Conservation (phyloP, 495 filamentous ascomycete species). For the Neurospora africana region DNA sequence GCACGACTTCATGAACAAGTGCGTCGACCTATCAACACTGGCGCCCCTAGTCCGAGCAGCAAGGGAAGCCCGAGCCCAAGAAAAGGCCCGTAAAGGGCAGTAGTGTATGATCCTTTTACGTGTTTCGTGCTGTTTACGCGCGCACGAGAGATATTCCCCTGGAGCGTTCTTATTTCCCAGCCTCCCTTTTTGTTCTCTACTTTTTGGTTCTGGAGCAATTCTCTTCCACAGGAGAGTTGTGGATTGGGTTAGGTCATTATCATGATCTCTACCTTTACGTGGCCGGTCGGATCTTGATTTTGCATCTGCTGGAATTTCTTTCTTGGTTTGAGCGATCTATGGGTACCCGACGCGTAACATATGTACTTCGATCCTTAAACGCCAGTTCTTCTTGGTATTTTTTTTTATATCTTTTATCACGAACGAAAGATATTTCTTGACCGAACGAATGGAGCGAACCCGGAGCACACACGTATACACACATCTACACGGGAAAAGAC, state of each 20-base stretch:
- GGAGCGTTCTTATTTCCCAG: not conserved
- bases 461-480: not conserved
- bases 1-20: slow-evolving; percentile 93
- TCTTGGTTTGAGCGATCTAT: not conserved
- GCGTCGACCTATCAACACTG: slow-evolving; percentile 46
- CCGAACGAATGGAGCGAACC: not conserved
- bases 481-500: not conserved
- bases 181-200: not conserved
- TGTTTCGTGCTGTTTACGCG: not conserved
- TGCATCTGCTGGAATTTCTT: not conserved
- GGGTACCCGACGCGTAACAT: not conserved
- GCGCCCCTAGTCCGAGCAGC: slow-evolving; percentile 82
- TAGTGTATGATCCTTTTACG: slow-evolving; percentile 10
- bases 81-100: slow-evolving; percentile 61
- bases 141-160: not conserved
- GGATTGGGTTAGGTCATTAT: not conserved
- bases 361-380: not conserved
- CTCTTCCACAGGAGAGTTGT: not conserved
- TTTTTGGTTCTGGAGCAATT: not conserved
- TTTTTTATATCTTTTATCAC: not conserved
- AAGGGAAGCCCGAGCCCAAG: slow-evolving; percentile 68
- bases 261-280: not conserved
- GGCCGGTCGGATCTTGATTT: not conserved
- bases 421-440: not conserved
- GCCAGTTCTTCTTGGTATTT: not conserved